Evolutionary conservation across 495 filamentous ascomycete genomes (phyloP), one percentile per base, ranked within the genome.

Genomic region (Astrothelium macrocarpum): DNA sequence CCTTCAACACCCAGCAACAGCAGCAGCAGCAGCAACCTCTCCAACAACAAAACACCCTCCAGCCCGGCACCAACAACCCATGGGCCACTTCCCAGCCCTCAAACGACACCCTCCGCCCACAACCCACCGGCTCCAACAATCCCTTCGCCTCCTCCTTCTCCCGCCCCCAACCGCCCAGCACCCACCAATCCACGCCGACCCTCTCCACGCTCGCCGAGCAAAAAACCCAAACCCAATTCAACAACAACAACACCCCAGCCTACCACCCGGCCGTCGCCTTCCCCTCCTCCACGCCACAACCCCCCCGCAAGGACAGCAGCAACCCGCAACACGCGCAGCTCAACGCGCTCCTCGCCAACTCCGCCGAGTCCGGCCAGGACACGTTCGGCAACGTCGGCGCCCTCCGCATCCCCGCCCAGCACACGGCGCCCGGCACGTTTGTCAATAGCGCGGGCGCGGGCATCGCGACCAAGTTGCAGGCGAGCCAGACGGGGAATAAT

Each of bases 341-440:
- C 62, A 97, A 97, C 68, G 84, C 88, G n/a, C 87, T 99, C 14
- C 83, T 99, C 53, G 82, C 89, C 9, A 80, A n/a, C n/a, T n/a
- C 80, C 26, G 91, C 94, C 63, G 95, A 97, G 53, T n/a, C n/a
- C n/a, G 94, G 94, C 26, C 87, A 91, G 77, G 94, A 99, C 72
- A 97, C 95, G 0, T 99, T 96, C 73, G 94, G 94, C 60, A 99
- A 99, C 71, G 88, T 88, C 43, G 94, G 94, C 62, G 87, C 97
- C 61, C 80, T 96, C 32, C 91, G 94, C 74, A 95, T 99, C 67
- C 95, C 94, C 1, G 85, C 94, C 36, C 94, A 99, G 74, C 94
- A 99, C 75, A 99, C 94, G 0, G 91, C 94, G 0, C 95, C 95
- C 2, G 94, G 94, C 32, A 95, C 89, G 1, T 99, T 97, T 70